These are phyloP conservation scores for Colletotrichum gloeosporioides DNA, from an alignment of 2,329 filamentous ascomycete genomes.

Conservation along the genomic window DNA sequence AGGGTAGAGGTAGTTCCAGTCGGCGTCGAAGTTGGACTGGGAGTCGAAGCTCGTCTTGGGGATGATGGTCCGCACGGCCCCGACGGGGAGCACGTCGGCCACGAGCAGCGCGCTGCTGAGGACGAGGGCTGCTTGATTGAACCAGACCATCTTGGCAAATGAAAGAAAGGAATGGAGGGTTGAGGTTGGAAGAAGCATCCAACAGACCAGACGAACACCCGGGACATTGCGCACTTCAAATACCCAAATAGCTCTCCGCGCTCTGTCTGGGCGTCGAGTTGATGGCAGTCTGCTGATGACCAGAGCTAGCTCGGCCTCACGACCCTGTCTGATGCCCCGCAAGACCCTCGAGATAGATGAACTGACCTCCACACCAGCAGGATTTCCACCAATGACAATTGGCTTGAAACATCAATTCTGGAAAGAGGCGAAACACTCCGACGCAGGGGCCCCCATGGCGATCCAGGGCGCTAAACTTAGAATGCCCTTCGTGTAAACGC, in stretches of 20 bases:
- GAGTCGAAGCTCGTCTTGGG: slow-evolving; percentile 15
- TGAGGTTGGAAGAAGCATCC: not conserved
- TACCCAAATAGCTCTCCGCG: not conserved
- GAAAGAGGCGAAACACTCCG: slow-evolving; percentile 1
- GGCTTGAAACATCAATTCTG: not conserved
- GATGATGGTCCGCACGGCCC: slow-evolving; percentile 11
- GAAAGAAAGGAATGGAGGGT: not conserved
- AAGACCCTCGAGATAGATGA: slow-evolving; percentile 4
- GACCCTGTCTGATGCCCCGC: not conserved
- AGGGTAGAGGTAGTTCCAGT: slow-evolving; percentile 59
- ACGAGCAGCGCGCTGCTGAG: slow-evolving; percentile 10
- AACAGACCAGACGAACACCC: not conserved
- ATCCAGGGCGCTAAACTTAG: not conserved
- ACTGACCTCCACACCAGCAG: not conserved
- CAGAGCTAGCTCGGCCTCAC: not conserved
- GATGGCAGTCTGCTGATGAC: not conserved
- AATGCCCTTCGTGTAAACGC: not conserved
- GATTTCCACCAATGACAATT: not conserved
- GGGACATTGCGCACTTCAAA: not conserved
- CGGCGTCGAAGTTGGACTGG: slow-evolving; percentile 36
- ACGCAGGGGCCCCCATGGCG: not conserved
- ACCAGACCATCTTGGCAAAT: slow-evolving; percentile 1
- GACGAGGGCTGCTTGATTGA: slow-evolving; percentile 1
- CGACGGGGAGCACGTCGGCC: slow-evolving; percentile 2
- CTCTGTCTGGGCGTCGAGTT: not conserved